These are phyloP conservation scores for Aristolochia californica DNA, from an alignment of 164 flowering plant genomes.

Conservation along the genomic window DNA sequence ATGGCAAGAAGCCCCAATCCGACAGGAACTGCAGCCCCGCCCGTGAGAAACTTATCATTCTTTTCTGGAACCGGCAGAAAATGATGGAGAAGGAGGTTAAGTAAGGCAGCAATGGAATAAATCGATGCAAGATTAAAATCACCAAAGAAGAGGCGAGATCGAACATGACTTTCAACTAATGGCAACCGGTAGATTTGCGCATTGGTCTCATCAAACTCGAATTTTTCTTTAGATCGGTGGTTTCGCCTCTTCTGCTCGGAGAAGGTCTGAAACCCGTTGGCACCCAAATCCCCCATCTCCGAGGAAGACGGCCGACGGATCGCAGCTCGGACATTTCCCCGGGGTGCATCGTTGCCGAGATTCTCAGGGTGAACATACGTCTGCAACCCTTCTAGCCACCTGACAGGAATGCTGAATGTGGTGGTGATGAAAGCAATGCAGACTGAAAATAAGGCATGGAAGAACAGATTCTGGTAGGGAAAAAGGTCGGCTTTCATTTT, in stretches of 20 bases:
- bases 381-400: constrained; percentile 57
- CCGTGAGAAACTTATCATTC: constrained; percentile 25
- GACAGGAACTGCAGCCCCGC: constrained; percentile 47
- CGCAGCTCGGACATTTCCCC: constrained; percentile 45
- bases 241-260: constrained; percentile 28
- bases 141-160: constrained; percentile 43
- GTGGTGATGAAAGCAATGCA: constrained; percentile 35
- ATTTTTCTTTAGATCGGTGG: constrained; percentile 44
- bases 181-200: constrained; percentile 92
- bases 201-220: constrained; percentile 73
- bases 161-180: constrained; percentile 52
- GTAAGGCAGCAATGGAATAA: constrained; percentile 28
- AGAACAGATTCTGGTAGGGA: constrained; percentile 13
- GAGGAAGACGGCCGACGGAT: constrained; percentile 49
- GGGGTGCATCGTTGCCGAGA: constrained; percentile 16
- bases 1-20: constrained; percentile 32
- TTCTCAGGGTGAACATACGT: constrained; percentile 90
- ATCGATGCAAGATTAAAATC: constrained; percentile 33
- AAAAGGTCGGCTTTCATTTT: too few relatives aligned
- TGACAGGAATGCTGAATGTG: constrained; percentile 41
- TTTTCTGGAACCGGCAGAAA: constrained; percentile 20
- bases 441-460: constrained; percentile 38
- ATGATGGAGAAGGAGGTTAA: constrained; percentile 33
- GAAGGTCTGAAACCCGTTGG: background rate
- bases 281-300: too few relatives aligned